Evolutionary conservation across 306 rosid species (phyloP), one percentile per base, ranked within the genome.

Genomic region (Trifolium fragiferum): DNA sequence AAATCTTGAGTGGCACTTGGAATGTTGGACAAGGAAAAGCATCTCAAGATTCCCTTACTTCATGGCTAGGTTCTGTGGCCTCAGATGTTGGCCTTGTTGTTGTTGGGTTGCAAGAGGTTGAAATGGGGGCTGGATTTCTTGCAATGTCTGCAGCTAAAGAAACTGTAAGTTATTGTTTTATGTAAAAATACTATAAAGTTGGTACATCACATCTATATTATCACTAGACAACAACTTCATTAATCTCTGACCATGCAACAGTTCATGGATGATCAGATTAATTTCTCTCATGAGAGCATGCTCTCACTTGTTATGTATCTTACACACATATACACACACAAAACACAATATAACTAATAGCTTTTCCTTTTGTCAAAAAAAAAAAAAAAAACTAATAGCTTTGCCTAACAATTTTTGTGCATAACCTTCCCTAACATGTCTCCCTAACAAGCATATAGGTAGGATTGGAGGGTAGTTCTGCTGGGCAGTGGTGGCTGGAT

Each of bases 61-160:
- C 92, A 64, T 94, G 98, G 98, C 88, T 94, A 19, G 93, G 96
- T 62, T 86, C 90, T 73, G 96, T 79, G 73, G 87, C 87, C 68
- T 83, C 89, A 79, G 90, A 87, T 84, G 95, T 82, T 73, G 89
- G 90, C 70, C 84, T 94, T 66, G 91, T 94, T 66, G 95, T 94
- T 73, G 93, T 91, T 78, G 98, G 98, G 84, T 77, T 94, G 95
- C 98, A 94, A 86, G 98, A 94, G 82, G 95, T 94, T 88, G 98
- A 94, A 84, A 94, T 91, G 98, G 98, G 98, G 6, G 98, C 98
- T 84, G 98, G 96, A 51, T 92, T 94, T 82, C 97, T 94, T 20
- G 98, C 98, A 61, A 85, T 91, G 93, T 91, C 98, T 78, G 98
- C 96, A 68, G 98, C 98, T 81, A 91, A 87, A 87, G 98, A 94